Percentiles rank a stretch among this genome's conserved stretches.
phyloP scores from a whole-genome alignment of 2,329 filamentous ascomycete species.

The Truncatella angustata region DNA sequence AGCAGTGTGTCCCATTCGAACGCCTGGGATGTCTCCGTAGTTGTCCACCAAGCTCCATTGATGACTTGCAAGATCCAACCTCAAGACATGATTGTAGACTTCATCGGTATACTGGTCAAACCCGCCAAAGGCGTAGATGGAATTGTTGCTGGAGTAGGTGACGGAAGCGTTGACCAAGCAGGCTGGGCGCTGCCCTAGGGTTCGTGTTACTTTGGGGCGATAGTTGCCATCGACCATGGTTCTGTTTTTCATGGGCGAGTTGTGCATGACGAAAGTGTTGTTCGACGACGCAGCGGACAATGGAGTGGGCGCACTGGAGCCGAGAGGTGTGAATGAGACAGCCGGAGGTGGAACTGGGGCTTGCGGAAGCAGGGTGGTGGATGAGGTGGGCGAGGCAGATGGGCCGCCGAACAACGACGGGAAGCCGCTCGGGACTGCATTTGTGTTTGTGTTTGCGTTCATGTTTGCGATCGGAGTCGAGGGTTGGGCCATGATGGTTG shows the following conservation, averaged over 20 bases:
- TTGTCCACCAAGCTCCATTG: slow-evolving; percentile 98
- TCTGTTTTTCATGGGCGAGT: slow-evolving; percentile 70
- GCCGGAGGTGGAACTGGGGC: slow-evolving; percentile 21
- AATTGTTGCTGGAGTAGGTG: slow-evolving; percentile 96
- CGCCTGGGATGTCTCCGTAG: slow-evolving; percentile 95
- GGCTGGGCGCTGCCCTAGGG: slow-evolving; percentile 78
- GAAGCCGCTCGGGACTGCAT: slow-evolving; percentile 13
- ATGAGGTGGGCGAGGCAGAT: slow-evolving; percentile 11
- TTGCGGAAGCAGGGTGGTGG: slow-evolving; percentile 21
- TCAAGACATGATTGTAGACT: slow-evolving; percentile 96
- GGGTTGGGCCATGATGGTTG: neutral
- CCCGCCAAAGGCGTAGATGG: slow-evolving; percentile 96
- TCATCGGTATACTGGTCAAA: slow-evolving; percentile 99
- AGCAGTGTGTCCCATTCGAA: slow-evolving; percentile 96
- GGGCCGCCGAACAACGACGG: slow-evolving; percentile 32
- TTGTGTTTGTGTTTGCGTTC: no score
- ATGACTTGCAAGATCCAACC: slow-evolving; percentile 79
- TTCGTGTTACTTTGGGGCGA: slow-evolving; percentile 78
- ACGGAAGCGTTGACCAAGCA: slow-evolving; percentile 97
- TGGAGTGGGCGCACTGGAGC: slow-evolving; percentile 40
- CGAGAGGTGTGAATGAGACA: slow-evolving; percentile 29
- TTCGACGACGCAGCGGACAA: slow-evolving; percentile 55
- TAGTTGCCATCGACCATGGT: slow-evolving; percentile 67
- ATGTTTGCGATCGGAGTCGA: slow-evolving; percentile 21
- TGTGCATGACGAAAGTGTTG: slow-evolving; percentile 89